A percentile compares a stretch with the other conserved stretches of the same genome.
Conservation (phyloP, 1,284 basidiomycete species). For the Sporisorium exsertum region DNA sequence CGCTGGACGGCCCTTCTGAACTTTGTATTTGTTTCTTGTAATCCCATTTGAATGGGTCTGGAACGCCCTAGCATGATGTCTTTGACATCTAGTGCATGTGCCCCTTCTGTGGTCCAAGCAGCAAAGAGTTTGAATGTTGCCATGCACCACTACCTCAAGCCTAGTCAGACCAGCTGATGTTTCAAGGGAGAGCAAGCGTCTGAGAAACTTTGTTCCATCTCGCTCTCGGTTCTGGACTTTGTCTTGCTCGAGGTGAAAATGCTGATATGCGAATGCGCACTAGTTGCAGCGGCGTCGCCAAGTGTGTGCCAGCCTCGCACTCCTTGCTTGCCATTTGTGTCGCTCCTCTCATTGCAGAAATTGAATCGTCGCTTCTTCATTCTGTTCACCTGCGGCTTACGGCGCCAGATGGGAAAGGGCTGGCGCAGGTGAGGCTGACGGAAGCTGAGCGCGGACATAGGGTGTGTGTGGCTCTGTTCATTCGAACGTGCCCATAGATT, state of each 20-base stretch:
- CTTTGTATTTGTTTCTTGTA: slow-evolving; percentile 2
- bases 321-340: background rate
- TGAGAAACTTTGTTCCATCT: background rate
- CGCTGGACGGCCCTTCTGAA: background rate
- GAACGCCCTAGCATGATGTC: background rate
- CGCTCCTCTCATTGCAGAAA: background rate
- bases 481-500: background rate
- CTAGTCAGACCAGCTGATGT: background rate
- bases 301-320: background rate
- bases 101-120: too few relatives aligned
- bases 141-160: too few relatives aligned
- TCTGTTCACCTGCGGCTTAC: background rate
- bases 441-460: background rate
- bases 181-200: background rate
- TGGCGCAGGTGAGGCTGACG: background rate
- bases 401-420: background rate
- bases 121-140: background rate
- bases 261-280: background rate
- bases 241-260: background rate
- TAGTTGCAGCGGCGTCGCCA: background rate
- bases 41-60: background rate
- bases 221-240: background rate
- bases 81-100: background rate
- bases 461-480: background rate
- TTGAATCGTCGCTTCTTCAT: background rate